Evolutionary conservation across 2,329 filamentous ascomycete genomes (phyloP), one percentile per base, ranked within the genome.

Genomic region (Ophiostoma sp.): DNA sequence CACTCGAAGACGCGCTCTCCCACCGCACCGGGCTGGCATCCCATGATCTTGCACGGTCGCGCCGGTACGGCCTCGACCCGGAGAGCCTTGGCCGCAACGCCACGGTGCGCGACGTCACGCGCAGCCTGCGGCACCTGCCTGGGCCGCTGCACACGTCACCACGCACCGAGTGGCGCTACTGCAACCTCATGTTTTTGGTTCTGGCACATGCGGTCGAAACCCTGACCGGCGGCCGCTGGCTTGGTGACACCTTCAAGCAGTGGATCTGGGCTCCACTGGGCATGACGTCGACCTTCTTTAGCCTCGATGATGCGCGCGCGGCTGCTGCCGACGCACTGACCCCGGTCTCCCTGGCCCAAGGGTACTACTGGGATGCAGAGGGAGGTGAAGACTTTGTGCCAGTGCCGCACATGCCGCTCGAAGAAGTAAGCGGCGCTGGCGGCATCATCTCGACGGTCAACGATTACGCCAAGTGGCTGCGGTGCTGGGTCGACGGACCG

Each of bases 381-480:
- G 55, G 70, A 74, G 73, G 79, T 47, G 74, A 77, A 14, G 47
- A 70, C 2, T 77, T 74, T 70, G 52, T 69, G 7, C 18, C 64
- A 38, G 74, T 78, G 2, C 75, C 75, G 42, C 74, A 70, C 67
- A 73, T 74, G 71, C 70, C 73, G 11, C 68, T 73, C 16, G 72
- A 73, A 40, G 78, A 76, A 72, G 70, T 76, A 40, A 77, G 77
- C 70, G 80, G 80, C 12, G 80, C 80, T 0, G 81, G 79, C 0
- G 76, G 74, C 11, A 74, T 79, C 62, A 75, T 85, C 36, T 81
- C 80, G 36, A 83, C 78, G 64, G 82, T 82, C 1, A 66, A 77
- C 7, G 84, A 86, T 75, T 85, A 84, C 72, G 74, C 78, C 1
- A 80, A 79, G 72, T 87, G 84, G 84, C 71, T 85, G 2, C 75